These are phyloP conservation scores for Reutealis trisperma DNA, from an alignment of 345 rosid species.

Conservation along the genomic window DNA sequence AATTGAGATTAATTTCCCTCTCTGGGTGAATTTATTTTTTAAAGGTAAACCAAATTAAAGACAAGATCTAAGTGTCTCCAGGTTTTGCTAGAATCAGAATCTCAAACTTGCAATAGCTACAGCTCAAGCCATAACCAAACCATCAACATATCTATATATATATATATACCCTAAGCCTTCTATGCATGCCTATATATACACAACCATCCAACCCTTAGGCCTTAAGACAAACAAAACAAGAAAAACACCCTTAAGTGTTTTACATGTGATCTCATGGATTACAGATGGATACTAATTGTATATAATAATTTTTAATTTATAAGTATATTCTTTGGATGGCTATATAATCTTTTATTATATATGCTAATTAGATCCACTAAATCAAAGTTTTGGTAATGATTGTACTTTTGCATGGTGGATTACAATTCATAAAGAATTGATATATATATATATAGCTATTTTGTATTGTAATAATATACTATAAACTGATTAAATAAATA, in stretches of 20 bases:
- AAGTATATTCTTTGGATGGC: neutral
- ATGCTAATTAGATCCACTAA: neutral
- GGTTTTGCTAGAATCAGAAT: constrained; percentile 25
- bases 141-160: neutral
- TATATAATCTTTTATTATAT: neutral
- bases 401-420: constrained; percentile 11
- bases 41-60: constrained; percentile 3
- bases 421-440: neutral
- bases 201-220: neutral
- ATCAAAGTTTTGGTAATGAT: constrained; percentile 7
- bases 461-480: neutral
- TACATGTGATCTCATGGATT: constrained; percentile 21
- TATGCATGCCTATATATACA: no score
- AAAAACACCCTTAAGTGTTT: constrained; percentile 1
- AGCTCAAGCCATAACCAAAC: neutral
- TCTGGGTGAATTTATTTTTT: neutral
- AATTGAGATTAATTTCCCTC: no score
- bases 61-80: constrained; percentile 12
- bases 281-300: neutral
- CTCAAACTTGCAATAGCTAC: constrained; percentile 16
- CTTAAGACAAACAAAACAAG: neutral
- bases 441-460: neutral
- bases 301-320: neutral
- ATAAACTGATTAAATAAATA: no score
- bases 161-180: no score